Conservation (phyloP, 2,329 filamentous ascomycete species). For the Bipolaris sorokiniana region DNA sequence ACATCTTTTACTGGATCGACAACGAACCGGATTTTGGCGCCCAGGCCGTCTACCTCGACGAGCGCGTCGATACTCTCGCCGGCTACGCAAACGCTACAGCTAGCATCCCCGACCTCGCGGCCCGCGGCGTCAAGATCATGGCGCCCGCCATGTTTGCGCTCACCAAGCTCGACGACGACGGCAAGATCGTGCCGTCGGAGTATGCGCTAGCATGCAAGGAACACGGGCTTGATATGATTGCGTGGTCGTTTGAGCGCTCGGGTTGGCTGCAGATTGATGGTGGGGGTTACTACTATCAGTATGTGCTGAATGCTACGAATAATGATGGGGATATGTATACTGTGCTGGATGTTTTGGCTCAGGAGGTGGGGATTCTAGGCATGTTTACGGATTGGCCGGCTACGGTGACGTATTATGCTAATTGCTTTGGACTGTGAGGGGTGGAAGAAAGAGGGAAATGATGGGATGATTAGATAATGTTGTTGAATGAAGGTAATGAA, state of each 20-base stretch:
- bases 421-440: slow-evolving; percentile 62
- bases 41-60: slow-evolving; percentile 70
- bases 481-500: neutral
- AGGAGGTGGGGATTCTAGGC: slow-evolving; percentile 65
- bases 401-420: slow-evolving; percentile 73
- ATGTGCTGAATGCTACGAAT: slow-evolving; percentile 57
- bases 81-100: slow-evolving; percentile 62
- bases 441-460: neutral
- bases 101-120: slow-evolving; percentile 62
- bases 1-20: slow-evolving; percentile 71
- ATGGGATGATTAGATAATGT: neutral
- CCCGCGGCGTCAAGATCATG: slow-evolving; percentile 66
- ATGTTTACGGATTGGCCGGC: slow-evolving; percentile 75
- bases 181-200: slow-evolving; percentile 65
- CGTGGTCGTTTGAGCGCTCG: slow-evolving; percentile 72
- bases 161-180: slow-evolving; percentile 56
- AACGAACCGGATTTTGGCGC: slow-evolving; percentile 65
- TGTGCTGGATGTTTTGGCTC: slow-evolving; percentile 68
- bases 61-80: slow-evolving; percentile 59
- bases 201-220: slow-evolving; percentile 68
- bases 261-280: slow-evolving; percentile 62
- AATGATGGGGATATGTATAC: slow-evolving; percentile 70
- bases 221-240: slow-evolving; percentile 68
- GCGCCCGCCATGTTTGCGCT: slow-evolving; percentile 69
- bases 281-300: slow-evolving; percentile 50